A percentile compares a stretch with the other conserved stretches of the same genome.
Conservation (phyloP, 2,329 filamentous ascomycete genomes). For the Colletotrichum coccodes region DNA sequence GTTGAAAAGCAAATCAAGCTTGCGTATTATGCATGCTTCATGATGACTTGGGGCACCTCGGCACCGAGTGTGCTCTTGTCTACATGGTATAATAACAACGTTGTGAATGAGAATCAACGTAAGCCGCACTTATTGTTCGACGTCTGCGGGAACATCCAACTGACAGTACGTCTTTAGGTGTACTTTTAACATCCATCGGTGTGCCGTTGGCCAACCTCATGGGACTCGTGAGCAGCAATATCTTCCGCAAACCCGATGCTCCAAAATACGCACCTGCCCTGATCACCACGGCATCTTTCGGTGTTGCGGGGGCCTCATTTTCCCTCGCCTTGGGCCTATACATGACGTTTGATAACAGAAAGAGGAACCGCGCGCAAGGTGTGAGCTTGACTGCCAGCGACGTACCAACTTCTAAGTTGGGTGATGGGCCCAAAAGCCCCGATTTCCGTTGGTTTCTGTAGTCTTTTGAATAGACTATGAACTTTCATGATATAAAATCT, state of each 20-base stretch:
- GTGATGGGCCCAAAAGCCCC: slow-evolving; percentile 56
- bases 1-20: slow-evolving; percentile 62
- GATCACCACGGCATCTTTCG: slow-evolving; percentile 73
- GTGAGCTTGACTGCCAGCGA: slow-evolving; percentile 55
- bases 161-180: neutral
- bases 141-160: neutral
- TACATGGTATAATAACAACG: slow-evolving; percentile 82
- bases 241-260: slow-evolving; percentile 72
- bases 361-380: slow-evolving; percentile 65
- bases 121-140: slow-evolving; percentile 69
- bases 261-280: slow-evolving; percentile 75
- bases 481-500: no score
- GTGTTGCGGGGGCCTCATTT: slow-evolving; percentile 63
- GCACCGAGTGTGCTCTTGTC: slow-evolving; percentile 77
- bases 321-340: slow-evolving; percentile 1
- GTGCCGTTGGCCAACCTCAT: slow-evolving; percentile 82
- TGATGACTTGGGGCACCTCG: slow-evolving; percentile 85
- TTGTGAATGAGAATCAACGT: slow-evolving; percentile 79
- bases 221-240: slow-evolving; percentile 76
- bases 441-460: slow-evolving; percentile 64
- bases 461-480: neutral
- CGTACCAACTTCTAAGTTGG: slow-evolving; percentile 59
- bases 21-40: slow-evolving; percentile 69
- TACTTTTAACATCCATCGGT: slow-evolving; percentile 61
- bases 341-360: slow-evolving; percentile 67